Base-by-base conservation (phyloP, 176 grass and related monocot species). In the Carex myosuroides region DNA sequence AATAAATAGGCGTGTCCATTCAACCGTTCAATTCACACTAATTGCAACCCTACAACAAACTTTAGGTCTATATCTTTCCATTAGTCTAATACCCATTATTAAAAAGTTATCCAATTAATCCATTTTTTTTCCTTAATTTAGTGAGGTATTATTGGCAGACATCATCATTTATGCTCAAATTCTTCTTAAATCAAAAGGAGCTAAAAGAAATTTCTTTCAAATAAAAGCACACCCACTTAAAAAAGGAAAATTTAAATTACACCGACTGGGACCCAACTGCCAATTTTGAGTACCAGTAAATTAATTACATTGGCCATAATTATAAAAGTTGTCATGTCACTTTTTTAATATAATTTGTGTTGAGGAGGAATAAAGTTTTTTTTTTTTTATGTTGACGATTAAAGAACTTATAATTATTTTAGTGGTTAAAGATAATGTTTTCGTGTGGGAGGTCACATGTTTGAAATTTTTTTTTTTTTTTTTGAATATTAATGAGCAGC, bases 131-230 rank as follows among this genome's bases (percentile, higher is more conserved):
- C 33, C 8, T 48, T 48, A 14, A 35, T 70, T 71, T 71, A 42
- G 48, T 58, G 20, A 69, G 30, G 8, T 50, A 58, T 42, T 76
- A 50, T 59, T 80, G 78, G 78, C 12, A 61, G 56, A 80, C 78
- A 80, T 39, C 78, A 80, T 80, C 78, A 80, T 80, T 35, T 60
- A 18, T 79, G 56, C 33, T n/a, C 3, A 37, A 80, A 80, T 61
- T 12, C 78, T 79, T 79, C 56, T 60, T 61, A 42, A 70, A n/a
- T n/a, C 0, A 70, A 70, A 41, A 70, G 29, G 37, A 10, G 33
- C 67, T 8, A 6, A 42, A 42, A 70, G 17, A 70, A 18, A 5
- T 0, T 70, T 42, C 35, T 13, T 9, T 20, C 7, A 32, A 66
- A 70, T 37, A 33, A 33, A 37, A 61, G 65, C 18, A 18, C 32